A percentile compares a stretch with the other conserved stretches of the same genome.
These are phyloP conservation scores for Colletotrichum costaricense DNA, from an alignment of 2,329 filamentous ascomycete genomes.

Conservation along the genomic window DNA sequence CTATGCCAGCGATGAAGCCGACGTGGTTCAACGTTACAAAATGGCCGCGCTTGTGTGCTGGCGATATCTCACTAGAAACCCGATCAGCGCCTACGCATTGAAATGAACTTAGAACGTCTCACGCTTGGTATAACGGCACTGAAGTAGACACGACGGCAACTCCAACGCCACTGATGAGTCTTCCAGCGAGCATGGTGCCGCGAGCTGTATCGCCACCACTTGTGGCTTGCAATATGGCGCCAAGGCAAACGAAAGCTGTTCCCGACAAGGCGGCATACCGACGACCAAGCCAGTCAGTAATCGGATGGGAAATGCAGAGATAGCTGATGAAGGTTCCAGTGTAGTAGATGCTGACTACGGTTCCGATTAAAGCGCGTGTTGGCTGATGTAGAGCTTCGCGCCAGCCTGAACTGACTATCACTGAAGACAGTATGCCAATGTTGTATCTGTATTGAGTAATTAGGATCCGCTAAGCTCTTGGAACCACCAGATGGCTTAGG, in stretches of 20 bases:
- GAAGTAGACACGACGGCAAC: slow-evolving; percentile 66
- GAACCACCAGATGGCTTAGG: not conserved
- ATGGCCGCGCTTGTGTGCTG: slow-evolving; percentile 62
- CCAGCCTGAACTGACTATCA: slow-evolving; percentile 68
- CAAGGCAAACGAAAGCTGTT: slow-evolving; percentile 58
- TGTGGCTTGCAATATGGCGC: slow-evolving; percentile 59
- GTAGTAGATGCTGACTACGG: slow-evolving; percentile 69
- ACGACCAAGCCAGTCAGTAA: slow-evolving; percentile 63
- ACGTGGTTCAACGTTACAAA: slow-evolving; percentile 71
- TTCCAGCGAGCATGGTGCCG: slow-evolving; percentile 61
- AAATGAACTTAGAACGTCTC: not conserved
- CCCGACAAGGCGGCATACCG: slow-evolving; percentile 62
- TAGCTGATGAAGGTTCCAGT: slow-evolving; percentile 67
- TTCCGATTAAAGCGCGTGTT: slow-evolving; percentile 57
- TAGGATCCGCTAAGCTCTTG: not conserved
- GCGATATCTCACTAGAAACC: slow-evolving; percentile 61
- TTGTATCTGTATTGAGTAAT: slow-evolving; percentile 57
- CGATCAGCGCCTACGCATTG: not conserved
- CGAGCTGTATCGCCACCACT: slow-evolving; percentile 54
- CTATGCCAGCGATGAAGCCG: slow-evolving; percentile 66
- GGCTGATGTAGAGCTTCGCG: slow-evolving; percentile 53
- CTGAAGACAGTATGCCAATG: slow-evolving; percentile 66
- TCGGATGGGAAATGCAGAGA: slow-evolving; percentile 62
- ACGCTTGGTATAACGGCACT: slow-evolving; percentile 69
- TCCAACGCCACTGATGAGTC: slow-evolving; percentile 64